Conservation (phyloP, 352 stramenopile genomes). For the Phytophthora pinifolia region DNA sequence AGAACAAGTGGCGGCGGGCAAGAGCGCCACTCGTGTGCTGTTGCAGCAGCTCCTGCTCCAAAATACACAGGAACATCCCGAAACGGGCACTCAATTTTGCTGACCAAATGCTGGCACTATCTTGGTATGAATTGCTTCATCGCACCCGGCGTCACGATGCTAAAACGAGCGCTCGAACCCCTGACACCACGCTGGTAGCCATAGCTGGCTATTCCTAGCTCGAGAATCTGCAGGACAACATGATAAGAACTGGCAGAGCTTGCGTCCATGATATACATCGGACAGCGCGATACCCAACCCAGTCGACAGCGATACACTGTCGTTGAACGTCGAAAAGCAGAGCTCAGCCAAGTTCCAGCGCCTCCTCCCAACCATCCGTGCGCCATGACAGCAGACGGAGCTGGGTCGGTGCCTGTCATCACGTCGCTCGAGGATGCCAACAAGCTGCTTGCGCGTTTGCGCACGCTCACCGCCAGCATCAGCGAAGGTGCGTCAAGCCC, state of each 20-base stretch:
- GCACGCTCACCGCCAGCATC: constrained; percentile 41
- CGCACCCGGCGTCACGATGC: too few species aligned
- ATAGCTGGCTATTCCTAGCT: too few species aligned
- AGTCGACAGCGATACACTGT: not conserved
- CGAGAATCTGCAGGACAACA: too few species aligned
- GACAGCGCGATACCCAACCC: too few species aligned
- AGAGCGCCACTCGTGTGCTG: constrained; percentile 6
- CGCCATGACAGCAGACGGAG: constrained; percentile 9
- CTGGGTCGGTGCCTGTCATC: constrained; percentile 20
- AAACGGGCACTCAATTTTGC: constrained; percentile 17
- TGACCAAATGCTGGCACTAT: constrained; percentile 11
- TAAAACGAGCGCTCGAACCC: too few species aligned
- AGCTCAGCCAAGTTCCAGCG: not conserved
- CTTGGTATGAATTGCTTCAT: not conserved
- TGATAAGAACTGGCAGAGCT: too few species aligned
- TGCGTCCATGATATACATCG: too few species aligned
- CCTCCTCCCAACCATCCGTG: constrained; percentile 1
- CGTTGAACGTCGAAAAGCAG: not conserved
- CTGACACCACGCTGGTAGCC: too few species aligned
- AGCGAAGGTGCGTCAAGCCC: constrained; percentile 34
- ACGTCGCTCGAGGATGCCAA: constrained; percentile 50
- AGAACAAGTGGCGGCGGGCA: constrained; percentile 2
- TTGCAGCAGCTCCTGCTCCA: not conserved
- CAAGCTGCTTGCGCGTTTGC: constrained; percentile 34
- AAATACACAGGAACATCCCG: constrained; percentile 16